These are phyloP conservation scores for Xylaria sp. DNA, from an alignment of 2,329 filamentous ascomycete genomes.

Conservation along the genomic window DNA sequence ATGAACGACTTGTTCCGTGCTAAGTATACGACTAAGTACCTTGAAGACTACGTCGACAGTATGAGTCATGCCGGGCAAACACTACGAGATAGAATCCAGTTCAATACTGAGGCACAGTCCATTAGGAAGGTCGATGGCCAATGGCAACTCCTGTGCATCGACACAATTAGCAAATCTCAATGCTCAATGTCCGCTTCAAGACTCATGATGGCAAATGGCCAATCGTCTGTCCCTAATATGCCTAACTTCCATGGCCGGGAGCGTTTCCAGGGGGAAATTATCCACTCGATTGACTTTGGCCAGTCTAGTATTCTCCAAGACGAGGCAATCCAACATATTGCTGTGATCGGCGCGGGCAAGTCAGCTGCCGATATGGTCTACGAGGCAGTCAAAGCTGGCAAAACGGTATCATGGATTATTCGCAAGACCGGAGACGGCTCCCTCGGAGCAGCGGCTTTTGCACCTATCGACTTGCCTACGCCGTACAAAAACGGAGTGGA, in stretches of 20 bases:
- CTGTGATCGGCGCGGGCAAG: conserved; percentile 52
- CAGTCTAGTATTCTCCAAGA: conserved; percentile 43
- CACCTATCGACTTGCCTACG: conserved; percentile 43
- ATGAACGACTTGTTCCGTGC: conserved; percentile 46
- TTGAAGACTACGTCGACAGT: conserved; percentile 41
- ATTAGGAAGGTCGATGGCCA: conserved; percentile 38
- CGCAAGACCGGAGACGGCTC: conserved; percentile 48
- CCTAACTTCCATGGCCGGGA: conserved; percentile 48
- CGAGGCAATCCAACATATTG: conserved; percentile 43
- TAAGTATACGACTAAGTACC: conserved; percentile 45
- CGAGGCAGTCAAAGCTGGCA: conserved; percentile 48
- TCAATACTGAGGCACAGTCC: conserved; percentile 38
- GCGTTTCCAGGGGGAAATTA: conserved; percentile 45
- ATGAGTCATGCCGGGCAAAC: conserved; percentile 40
- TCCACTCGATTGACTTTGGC: conserved; percentile 52
- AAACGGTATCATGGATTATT: conserved; percentile 51
- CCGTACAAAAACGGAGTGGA: conserved; percentile 47
- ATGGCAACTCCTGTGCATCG: conserved; percentile 43
- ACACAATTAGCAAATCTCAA: conserved; percentile 32
- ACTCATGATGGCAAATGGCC: conserved; percentile 39
- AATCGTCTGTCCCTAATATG: conserved; percentile 42
- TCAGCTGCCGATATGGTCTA: conserved; percentile 55
- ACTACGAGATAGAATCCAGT: conserved; percentile 42
- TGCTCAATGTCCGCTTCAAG: conserved; percentile 27
- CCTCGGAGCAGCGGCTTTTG: conserved; percentile 48